Evolutionary conservation across 1,139 yeast genomes (phyloP).

Genomic region (Meyerozyma sp.): DNA sequence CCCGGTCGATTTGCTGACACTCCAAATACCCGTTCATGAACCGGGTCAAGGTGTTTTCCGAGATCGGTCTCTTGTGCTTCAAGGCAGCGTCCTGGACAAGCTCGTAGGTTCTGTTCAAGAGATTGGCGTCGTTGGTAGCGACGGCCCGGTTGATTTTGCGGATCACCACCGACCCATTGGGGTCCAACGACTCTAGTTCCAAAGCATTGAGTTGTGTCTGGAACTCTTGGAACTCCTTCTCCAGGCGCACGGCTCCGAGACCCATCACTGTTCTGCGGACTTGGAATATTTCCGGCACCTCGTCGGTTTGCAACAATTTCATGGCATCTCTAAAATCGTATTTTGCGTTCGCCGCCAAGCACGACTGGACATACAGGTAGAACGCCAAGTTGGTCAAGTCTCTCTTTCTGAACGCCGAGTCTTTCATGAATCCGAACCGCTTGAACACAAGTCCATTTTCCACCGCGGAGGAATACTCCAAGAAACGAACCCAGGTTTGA

Average conservation of each 20-base stretch:
- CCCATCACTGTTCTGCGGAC: constrained; percentile 15
- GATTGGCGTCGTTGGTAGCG: constrained; percentile 13
- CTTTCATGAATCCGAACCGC: constrained; percentile 9
- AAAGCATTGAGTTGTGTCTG: constrained; percentile 8
- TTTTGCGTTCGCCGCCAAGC: constrained; percentile 18
- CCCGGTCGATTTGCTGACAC: constrained; percentile 14
- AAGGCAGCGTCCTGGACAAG: constrained; percentile 22
- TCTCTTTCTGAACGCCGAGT: constrained; percentile 9
- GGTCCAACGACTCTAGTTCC: constrained; percentile 22
- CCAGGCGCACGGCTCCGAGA: constrained; percentile 8
- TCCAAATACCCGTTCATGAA: constrained; percentile 34
- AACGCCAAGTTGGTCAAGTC: constrained; percentile 24
- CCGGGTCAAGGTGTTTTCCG: constrained; percentile 25
- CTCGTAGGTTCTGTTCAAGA: constrained; percentile 18
- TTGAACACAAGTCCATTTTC: constrained; percentile 9
- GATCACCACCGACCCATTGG: constrained; percentile 25
- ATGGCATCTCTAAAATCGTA: constrained; percentile 22
- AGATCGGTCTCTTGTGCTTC: constrained; percentile 19
- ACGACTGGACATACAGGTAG: constrained; percentile 30
- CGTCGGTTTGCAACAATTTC: constrained; percentile 24
- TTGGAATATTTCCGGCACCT: constrained; percentile 18
- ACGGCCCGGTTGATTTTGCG: constrained; percentile 19
- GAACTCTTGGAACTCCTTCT: constrained; percentile 13
- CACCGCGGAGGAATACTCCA: constrained; percentile 19
- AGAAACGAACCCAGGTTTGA: constrained; percentile 28